phyloP scores from a whole-genome alignment of 768 basidiomycete species.

The Suillus lakei region DNA sequence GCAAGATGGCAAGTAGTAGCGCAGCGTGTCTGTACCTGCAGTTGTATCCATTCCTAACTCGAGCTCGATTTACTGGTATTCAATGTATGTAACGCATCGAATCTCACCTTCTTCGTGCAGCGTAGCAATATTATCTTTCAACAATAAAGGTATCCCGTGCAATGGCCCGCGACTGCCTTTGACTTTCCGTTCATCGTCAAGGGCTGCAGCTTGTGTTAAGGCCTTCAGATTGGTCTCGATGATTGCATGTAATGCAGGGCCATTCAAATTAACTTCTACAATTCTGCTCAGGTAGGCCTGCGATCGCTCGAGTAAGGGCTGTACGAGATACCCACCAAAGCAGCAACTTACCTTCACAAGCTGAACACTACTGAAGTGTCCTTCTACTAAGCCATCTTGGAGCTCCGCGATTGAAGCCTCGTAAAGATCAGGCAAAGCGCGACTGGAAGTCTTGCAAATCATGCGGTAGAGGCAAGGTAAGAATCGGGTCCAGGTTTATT shows the following conservation, averaged over 20 bases:
- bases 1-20: too few relatives aligned
- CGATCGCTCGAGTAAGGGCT: background rate
- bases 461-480: background rate
- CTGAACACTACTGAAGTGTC: constrained; percentile 40
- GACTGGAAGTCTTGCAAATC: background rate
- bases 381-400: constrained; percentile 35
- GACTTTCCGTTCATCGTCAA: constrained; percentile 31
- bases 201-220: constrained; percentile 30
- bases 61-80: background rate
- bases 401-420: constrained; percentile 40
- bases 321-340: background rate
- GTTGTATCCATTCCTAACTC: constrained; percentile 39
- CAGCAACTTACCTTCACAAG: constrained; percentile 33
- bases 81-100: background rate
- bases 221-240: constrained; percentile 40
- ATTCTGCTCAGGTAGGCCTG: constrained; percentile 45
- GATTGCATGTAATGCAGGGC: constrained; percentile 38
- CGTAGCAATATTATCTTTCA: constrained; percentile 34
- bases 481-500: background rate
- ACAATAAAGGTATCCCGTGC: constrained; percentile 38
- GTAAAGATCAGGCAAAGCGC: constrained; percentile 39
- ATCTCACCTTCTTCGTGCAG: constrained; percentile 24
- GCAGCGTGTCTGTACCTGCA: constrained; percentile 37
- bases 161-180: constrained; percentile 26
- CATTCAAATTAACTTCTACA: constrained; percentile 40